Evolutionary conservation across 148 eudicot genomes (phyloP).

Genomic region (Pouteria glomerata): DNA sequence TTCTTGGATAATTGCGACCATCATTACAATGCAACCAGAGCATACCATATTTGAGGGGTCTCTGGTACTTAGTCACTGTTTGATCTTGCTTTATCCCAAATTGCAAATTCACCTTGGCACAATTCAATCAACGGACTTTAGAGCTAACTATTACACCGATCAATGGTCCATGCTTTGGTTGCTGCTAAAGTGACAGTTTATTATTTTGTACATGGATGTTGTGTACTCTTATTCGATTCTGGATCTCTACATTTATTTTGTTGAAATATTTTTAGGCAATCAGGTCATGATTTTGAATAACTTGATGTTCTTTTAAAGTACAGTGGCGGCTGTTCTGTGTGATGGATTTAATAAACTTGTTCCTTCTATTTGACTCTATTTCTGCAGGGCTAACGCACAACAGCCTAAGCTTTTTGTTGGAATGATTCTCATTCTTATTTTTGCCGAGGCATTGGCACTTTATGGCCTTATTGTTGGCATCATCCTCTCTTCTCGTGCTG

Average conservation of each 20-base stretch:
- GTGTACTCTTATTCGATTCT: not conserved
- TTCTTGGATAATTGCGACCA: not conserved
- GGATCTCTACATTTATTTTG: not conserved
- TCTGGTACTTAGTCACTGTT: not conserved
- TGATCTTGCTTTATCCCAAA: not conserved
- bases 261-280: not conserved
- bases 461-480: slow-evolving; percentile 15
- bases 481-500: too few species aligned
- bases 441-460: not conserved
- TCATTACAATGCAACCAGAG: not conserved
- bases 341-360: not conserved
- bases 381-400: slow-evolving; percentile 7
- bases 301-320: not conserved
- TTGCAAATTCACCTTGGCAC: not conserved
- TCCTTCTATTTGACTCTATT: not conserved
- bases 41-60: not conserved
- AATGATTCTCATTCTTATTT: too few species aligned
- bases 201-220: not conserved
- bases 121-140: not conserved
- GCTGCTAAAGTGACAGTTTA: not conserved
- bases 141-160: not conserved
- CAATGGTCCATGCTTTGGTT: not conserved
- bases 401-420: too few species aligned
- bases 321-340: not conserved
- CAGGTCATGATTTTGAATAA: not conserved